Evolutionary conservation across 495 filamentous ascomycete species (phyloP).

Genomic region (Neurospora tetrasperma): DNA sequence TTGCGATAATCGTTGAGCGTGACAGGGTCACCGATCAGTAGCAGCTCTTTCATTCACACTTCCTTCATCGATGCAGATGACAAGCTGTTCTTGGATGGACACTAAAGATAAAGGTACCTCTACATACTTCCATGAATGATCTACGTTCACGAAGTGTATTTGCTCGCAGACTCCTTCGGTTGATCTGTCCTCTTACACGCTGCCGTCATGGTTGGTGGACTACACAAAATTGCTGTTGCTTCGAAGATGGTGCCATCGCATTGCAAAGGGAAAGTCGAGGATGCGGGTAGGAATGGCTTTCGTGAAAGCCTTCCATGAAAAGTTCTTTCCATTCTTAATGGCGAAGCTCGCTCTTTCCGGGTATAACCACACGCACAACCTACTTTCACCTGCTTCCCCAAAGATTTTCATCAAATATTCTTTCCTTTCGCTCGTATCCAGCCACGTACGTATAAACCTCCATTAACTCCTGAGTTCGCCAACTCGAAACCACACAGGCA

Average conservation of each 20-base stretch:
- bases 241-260: background rate
- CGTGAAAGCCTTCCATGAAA: background rate
- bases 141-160: too few relatives aligned
- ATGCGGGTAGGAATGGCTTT: background rate
- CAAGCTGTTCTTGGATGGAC: too few relatives aligned
- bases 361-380: background rate
- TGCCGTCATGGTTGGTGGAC: too few relatives aligned
- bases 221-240: too few relatives aligned
- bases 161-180: too few relatives aligned
- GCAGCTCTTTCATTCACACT: too few relatives aligned
- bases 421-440: background rate
- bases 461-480: background rate
- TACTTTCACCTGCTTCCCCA: background rate
- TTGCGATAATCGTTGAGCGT: too few relatives aligned
- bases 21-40: too few relatives aligned
- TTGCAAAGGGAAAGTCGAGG: background rate
- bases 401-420: background rate
- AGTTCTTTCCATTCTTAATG: background rate
- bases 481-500: background rate
- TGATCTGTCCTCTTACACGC: too few relatives aligned
- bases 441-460: background rate
- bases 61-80: too few relatives aligned
- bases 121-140: too few relatives aligned
- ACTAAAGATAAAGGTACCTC: too few relatives aligned
- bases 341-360: background rate